Evolutionary conservation across 805 yeast genomes (phyloP), one percentile per base, ranked within the genome.

Genomic region (Cyberlindnera mrakii): DNA sequence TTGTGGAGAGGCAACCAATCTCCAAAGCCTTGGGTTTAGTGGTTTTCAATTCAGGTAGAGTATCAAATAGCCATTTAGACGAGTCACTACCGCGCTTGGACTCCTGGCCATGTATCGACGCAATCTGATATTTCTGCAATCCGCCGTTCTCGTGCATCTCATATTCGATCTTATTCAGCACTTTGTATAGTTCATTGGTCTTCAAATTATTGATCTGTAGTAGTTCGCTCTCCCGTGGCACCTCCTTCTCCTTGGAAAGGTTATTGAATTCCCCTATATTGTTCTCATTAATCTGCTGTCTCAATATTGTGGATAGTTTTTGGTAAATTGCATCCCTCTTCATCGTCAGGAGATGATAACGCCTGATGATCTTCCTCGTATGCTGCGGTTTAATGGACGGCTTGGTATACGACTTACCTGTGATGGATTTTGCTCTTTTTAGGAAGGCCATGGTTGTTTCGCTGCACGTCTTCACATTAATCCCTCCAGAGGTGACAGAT

Each of bases 1-100:
- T 59, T 0, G 85, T 76, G 27, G 84, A 77, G 17, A 91, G 62
- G 40, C 88, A 82, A 0, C 99, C 99, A 34, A 91, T 82, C 60
- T 91, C 99, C 25, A 91, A 66, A 0, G 95, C 84, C 17, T 43
- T 49, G 7, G 39, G 42, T 41, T 51, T 41, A n/a, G 14, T 11
- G 3, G 23, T 31, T 13, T 42, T 49, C 33, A 65, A 40, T 30
- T 69, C 72, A 18, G 67, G 65, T 5, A 87, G 62, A 90, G 95
- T 87, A 43, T 79, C 75, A n/a, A 87, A 72, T 36, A 91, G 65
- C 54, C 80, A 70, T 51, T 82, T 85, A 3, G 96, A 88, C 0
- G 96, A 87, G 58, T 91, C 99, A 2, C 96, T 96, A 0, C 99
- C 98, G 48, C 98, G 62, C 37, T 72, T 71, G 0, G 63, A 59